Base-by-base conservation (phyloP, 805 yeast genomes). In the Myxozyma geophila region DNA sequence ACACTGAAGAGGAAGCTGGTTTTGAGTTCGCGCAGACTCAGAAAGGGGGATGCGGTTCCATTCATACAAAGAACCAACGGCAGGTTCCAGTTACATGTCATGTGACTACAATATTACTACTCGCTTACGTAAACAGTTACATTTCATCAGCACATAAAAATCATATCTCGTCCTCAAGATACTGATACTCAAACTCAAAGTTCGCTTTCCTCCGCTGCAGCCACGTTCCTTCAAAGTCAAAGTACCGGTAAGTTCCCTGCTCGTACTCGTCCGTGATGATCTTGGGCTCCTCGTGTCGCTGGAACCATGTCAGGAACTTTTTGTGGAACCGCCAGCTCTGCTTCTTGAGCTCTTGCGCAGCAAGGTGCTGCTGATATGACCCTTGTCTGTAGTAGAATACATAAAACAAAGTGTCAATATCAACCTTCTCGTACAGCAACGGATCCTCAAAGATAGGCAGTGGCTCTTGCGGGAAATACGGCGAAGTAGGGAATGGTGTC, bases 381-480 rank as follows among this genome's bases (percentile, higher is more conserved):
- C 88, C 90, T 70, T 85, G 89, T 59, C 87, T 84, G 75, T 92
- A 95, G 78, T 95, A 95, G 77, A 95, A 95, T 56, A 93, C 89
- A 80, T 90, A 95, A 70, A 93, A 92, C 69, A 95, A 77, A 1
- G 98, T 93, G 73, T 92, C 97, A 39, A 86, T 80, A 72, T 91
- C 96, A 71, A 93, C 83, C 71, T 88, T 90, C 35, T 83, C 79
- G 76, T 90, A 80, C 48, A 89, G 76, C 58, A 80, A 79, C 15
- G 86, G 80, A 67, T 87, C 85, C 56, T 85, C 87, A 59, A 80
- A 71, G 44, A 79, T 75, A 17, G 79, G 74, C 33, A 80, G 68
- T 39, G 92, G 92, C 65, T 89, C 95, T 73, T 87, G 90, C 1
- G 99, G 99, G 77, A 90, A 95, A 76, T 87, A 90, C 23, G 89